These are phyloP conservation scores for Chytriomyces sp. DNA, from an alignment of 192 early-diverging fungal species.

Conservation along the genomic window DNA sequence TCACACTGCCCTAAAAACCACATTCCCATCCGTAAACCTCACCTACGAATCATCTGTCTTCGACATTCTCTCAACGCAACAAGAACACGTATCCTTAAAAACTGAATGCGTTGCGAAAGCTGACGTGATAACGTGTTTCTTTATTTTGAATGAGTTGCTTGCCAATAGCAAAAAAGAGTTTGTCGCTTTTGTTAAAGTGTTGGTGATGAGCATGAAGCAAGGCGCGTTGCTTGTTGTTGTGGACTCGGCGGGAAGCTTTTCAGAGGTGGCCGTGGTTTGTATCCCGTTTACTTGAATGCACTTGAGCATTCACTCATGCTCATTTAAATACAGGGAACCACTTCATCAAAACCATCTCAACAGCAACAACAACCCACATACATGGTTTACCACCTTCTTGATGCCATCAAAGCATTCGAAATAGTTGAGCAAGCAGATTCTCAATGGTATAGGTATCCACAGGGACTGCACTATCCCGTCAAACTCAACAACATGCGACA, in stretches of 20 bases:
- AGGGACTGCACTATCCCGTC: conserved; percentile 74
- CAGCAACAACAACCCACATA: conserved; percentile 59
- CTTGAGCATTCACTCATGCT: too few relatives aligned
- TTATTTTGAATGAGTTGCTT: conserved; percentile 93
- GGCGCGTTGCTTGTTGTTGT: conserved; percentile 79
- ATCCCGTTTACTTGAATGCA: conserved; percentile 17
- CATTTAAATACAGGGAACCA: not conserved
- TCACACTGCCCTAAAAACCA: conserved; percentile 12
- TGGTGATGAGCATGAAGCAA: conserved; percentile 67
- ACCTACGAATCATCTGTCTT: conserved; percentile 13
- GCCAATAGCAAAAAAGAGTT: conserved; percentile 72
- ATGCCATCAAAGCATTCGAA: conserved; percentile 74
- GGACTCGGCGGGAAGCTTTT: conserved; percentile 94
- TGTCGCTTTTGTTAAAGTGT: conserved; percentile 73
- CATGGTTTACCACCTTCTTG: conserved; percentile 90
- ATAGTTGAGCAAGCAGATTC: conserved; percentile 72
- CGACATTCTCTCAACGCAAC: conserved; percentile 35
- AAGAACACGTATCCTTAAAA: conserved; percentile 1
- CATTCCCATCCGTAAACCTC: conserved; percentile 5
- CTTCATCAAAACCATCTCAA: not conserved
- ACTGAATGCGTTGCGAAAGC: conserved; percentile 52
- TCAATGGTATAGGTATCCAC: conserved; percentile 65
- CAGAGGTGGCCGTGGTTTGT: conserved; percentile 73
- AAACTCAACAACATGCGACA: conserved; percentile 91
- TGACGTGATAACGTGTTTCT: conserved; percentile 83